Evolutionary conservation across 179 eudicot genomes (phyloP).

Genomic region (Gypsophila paniculata): DNA sequence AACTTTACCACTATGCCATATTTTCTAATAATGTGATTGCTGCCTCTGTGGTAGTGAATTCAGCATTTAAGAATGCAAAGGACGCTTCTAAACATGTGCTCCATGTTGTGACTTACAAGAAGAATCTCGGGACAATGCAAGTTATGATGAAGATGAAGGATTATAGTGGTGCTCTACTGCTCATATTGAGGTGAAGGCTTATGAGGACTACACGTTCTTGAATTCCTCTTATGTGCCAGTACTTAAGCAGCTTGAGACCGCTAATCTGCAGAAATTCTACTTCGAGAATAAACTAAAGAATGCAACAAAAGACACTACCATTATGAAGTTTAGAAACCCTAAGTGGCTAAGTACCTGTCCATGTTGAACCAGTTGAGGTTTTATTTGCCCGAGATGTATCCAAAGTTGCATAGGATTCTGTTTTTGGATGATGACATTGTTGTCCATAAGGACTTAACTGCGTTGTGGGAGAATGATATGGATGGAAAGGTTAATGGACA

Average conservation of each 20-base stretch:
- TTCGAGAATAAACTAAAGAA: slow-evolving; percentile 83
- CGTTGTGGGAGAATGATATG: slow-evolving; percentile 88
- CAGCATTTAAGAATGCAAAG: slow-evolving; percentile 80
- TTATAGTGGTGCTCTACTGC: slow-evolving; percentile 92
- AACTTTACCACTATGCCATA: slow-evolving; percentile 78
- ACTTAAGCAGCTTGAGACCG: slow-evolving; percentile 82
- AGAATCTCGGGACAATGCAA: slow-evolving; percentile 96
- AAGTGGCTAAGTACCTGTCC: slow-evolving; percentile 84
- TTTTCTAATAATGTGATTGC: slow-evolving; percentile 86
- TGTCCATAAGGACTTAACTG: slow-evolving; percentile 41
- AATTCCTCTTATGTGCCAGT: slow-evolving; percentile 93
- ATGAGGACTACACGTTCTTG: slow-evolving; percentile 80
- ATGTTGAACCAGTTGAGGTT: slow-evolving; percentile 88
- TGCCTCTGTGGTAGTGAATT: slow-evolving; percentile 84
- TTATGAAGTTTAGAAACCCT: slow-evolving; percentile 95
- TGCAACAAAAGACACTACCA: slow-evolving; percentile 84
- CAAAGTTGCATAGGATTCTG: slow-evolving; percentile 70
- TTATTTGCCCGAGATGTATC: slow-evolving; percentile 90
- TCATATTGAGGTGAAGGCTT: slow-evolving; percentile 83
- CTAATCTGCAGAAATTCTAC: slow-evolving; percentile 82
- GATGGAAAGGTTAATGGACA: slow-evolving; percentile 95
- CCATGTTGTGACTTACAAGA: slow-evolving; percentile 89
- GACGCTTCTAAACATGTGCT: slow-evolving; percentile 82
- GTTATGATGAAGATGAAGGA: slow-evolving; percentile 88
- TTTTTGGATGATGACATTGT: slow-evolving; percentile 84